These are phyloP conservation scores for Coelastrella sp. DNA, from an alignment of 139 green algal genomes.

Conservation along the genomic window DNA sequence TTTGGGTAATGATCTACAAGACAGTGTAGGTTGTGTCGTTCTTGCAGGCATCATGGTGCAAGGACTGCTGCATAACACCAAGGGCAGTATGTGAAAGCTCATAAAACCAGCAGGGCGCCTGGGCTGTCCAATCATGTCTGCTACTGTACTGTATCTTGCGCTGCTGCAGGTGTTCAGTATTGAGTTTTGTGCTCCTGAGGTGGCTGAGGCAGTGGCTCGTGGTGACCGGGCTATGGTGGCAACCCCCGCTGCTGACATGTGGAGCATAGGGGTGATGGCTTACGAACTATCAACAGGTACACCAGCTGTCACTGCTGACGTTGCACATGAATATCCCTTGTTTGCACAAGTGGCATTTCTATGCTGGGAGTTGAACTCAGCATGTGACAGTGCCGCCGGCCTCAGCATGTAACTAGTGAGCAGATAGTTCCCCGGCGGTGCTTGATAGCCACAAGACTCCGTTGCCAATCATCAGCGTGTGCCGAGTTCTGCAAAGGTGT, in stretches of 20 bases:
- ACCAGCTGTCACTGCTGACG: no score
- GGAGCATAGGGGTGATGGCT: conserved; percentile 2
- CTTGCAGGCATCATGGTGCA: no score
- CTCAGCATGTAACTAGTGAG: background rate
- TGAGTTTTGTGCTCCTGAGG: conserved; percentile 9
- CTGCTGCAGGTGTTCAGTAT: conserved; percentile 1
- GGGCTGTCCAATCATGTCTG: background rate
- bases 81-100: no score
- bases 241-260: background rate
- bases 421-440: background rate
- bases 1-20: no score
- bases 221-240: conserved; percentile 24
- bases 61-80: no score
- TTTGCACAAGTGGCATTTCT: no score
- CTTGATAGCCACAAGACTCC: no score
- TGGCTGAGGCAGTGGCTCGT: background rate
- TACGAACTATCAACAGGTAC: conserved; percentile 13
- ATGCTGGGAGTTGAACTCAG: no score
- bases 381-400: no score
- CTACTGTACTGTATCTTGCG: background rate
- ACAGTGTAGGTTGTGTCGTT: no score
- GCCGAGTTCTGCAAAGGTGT: background rate
- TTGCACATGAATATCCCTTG: background rate
- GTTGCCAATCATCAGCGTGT: background rate
- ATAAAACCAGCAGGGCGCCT: background rate